Conservation (phyloP, 2,329 filamentous ascomycete genomes). For the Trichoderma polysporum region DNA sequence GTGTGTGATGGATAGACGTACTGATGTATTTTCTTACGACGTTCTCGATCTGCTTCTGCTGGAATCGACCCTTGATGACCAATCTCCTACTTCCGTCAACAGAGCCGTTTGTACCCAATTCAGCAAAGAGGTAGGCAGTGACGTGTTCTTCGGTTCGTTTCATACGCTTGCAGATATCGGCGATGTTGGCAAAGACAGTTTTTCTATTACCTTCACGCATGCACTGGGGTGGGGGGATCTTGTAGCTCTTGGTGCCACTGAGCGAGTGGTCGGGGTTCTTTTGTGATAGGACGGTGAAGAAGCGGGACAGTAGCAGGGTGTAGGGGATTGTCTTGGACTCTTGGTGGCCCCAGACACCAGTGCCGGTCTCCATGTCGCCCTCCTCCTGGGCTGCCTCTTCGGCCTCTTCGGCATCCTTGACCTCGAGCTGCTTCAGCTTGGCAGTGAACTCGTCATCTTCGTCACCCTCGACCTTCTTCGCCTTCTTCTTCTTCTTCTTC, state of each 20-base stretch:
- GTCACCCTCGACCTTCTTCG: slow-evolving; percentile 58
- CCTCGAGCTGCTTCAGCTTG: slow-evolving; percentile 61
- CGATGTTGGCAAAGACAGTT: slow-evolving; percentile 99
- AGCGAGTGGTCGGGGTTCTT: slow-evolving; percentile 96
- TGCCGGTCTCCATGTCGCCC: slow-evolving; percentile 83
- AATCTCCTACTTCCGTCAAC: slow-evolving; percentile 89
- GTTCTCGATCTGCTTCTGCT: slow-evolving; percentile 99
- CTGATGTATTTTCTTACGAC: slow-evolving; percentile 93
- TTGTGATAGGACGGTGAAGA: slow-evolving; percentile 91
- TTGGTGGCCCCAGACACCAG: slow-evolving; percentile 86
- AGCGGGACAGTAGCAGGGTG: slow-evolving; percentile 80
- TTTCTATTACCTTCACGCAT: slow-evolving; percentile 99
- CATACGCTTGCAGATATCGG: slow-evolving; percentile 99
- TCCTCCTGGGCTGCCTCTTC: slow-evolving; percentile 52
- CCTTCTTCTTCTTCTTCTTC: slow-evolving; percentile 81
- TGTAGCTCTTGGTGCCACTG: slow-evolving; percentile 90
- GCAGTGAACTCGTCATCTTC: slow-evolving; percentile 64
- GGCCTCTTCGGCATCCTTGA: slow-evolving; percentile 63
- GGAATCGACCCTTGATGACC: slow-evolving; percentile 99
- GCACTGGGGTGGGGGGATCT: slow-evolving; percentile 98
- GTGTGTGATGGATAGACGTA: slow-evolving; percentile 44
- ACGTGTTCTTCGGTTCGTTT: slow-evolving; percentile 98
- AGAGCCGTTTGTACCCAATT: slow-evolving; percentile 94
- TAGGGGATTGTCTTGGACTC: slow-evolving; percentile 77
- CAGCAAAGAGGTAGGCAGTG: slow-evolving; percentile 93